phyloP scores from a whole-genome alignment of 169 alveolate species.

The Toxoplasma gondii region DNA sequence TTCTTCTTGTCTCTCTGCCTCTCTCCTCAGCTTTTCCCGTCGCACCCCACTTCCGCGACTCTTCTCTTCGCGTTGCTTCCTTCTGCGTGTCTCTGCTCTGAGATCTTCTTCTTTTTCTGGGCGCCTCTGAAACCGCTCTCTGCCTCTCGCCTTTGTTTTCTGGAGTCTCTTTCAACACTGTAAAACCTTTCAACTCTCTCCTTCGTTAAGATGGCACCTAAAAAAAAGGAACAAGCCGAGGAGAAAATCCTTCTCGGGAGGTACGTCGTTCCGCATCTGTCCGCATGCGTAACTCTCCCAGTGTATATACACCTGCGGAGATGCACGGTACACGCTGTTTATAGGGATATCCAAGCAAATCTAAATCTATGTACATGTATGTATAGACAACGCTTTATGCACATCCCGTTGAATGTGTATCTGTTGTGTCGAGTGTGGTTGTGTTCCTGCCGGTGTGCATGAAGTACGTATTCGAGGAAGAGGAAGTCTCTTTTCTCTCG shows the following conservation, averaged over 20 bases:
- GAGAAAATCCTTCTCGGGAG: conserved; percentile 75
- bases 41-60: neutral
- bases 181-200: too few species aligned
- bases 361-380: too few species aligned
- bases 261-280: conserved; percentile 19
- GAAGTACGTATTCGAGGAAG: too few species aligned
- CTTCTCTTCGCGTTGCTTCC: neutral
- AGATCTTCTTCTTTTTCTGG: neutral
- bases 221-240: conserved; percentile 81
- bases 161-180: neutral
- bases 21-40: neutral
- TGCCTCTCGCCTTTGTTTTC: neutral
- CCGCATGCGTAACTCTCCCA: too few species aligned
- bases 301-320: too few species aligned
- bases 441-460: too few species aligned
- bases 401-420: too few species aligned
- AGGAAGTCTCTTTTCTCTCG: too few species aligned
- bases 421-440: too few species aligned
- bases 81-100: neutral
- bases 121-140: too few species aligned
- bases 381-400: neutral
- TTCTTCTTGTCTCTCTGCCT: neutral
- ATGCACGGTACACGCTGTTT: too few species aligned
- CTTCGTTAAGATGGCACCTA: conserved; percentile 79
- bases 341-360: neutral